Conservation (phyloP, 176 grass and related monocot genomes). For the Guadua angustifolia region DNA sequence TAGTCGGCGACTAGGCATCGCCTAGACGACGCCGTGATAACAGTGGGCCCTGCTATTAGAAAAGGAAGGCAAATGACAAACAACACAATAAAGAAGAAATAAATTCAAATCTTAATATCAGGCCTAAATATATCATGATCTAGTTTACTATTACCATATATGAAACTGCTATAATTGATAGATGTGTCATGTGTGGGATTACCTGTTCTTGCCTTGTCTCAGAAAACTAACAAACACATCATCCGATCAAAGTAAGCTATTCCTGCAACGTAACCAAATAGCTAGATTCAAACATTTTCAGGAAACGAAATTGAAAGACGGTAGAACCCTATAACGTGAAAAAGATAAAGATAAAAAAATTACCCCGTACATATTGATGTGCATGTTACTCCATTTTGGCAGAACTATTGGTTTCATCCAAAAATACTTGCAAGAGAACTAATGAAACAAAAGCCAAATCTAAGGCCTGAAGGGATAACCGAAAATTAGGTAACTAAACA, state of each 20-base stretch:
- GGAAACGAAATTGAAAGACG: not conserved
- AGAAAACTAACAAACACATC: not conserved
- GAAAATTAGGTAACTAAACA: not conserved
- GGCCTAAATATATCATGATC: not conserved
- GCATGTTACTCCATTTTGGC: not conserved
- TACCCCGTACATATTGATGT: not conserved
- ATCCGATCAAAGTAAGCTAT: not conserved
- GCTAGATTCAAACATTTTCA: not conserved
- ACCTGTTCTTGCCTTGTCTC: constrained; percentile 9
- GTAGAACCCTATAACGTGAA: not conserved
- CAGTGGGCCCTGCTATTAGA: not conserved
- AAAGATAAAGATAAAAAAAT: constrained; percentile 1
- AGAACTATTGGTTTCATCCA: not conserved
- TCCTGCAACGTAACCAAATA: constrained; percentile 31
- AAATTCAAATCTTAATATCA: not conserved
- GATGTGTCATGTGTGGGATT: not conserved
- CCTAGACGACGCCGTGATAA: no score
- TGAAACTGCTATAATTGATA: not conserved
- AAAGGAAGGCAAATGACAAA: constrained; percentile 25
- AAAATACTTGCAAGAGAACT: constrained; percentile 13
- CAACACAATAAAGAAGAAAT: constrained; percentile 18
- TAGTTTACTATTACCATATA: not conserved
- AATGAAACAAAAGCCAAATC: not conserved
- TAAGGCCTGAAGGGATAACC: not conserved
- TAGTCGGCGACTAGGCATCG: no score